Percentiles rank a stretch among this genome's conserved stretches.
These are phyloP conservation scores for Somion occarium DNA, from an alignment of 1,284 basidiomycete species.

Conservation along the genomic window DNA sequence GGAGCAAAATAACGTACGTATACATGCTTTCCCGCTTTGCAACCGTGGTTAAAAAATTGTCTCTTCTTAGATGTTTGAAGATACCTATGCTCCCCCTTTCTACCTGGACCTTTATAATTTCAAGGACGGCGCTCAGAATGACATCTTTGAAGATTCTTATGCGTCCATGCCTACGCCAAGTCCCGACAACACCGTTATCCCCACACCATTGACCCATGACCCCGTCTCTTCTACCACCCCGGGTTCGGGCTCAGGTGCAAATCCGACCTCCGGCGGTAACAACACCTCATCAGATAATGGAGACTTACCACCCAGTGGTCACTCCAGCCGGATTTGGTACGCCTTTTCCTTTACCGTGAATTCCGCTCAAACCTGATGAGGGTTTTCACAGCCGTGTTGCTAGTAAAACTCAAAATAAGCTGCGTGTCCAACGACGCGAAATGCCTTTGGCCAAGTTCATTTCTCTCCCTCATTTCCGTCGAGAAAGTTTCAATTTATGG, in stretches of 20 bases:
- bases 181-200: slow-evolving; percentile 5
- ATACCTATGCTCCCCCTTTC: slow-evolving; percentile 44
- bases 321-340: neutral
- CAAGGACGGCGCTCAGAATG: slow-evolving; percentile 54
- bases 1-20: slow-evolving; percentile 28
- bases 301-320: no score
- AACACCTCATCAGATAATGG: neutral
- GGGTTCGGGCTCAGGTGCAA: neutral
- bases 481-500: neutral
- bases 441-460: neutral
- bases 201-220: slow-evolving; percentile 4
- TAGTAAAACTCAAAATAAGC: no score
- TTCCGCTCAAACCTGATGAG: no score
- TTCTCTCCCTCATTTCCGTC: neutral
- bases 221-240: neutral
- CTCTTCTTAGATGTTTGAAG: slow-evolving; percentile 48
- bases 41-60: neutral
- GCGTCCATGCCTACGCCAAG: slow-evolving; percentile 9
- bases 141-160: slow-evolving; percentile 50
- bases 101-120: slow-evolving; percentile 59
- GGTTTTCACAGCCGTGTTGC: no score
- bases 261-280: neutral
- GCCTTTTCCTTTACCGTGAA: neutral
- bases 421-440: neutral
- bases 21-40: neutral